Percentiles rank a stretch among this genome's conserved stretches.
Evolutionary conservation across 768 basidiomycete species (phyloP).

Genomic region (Terana coerulea): DNA sequence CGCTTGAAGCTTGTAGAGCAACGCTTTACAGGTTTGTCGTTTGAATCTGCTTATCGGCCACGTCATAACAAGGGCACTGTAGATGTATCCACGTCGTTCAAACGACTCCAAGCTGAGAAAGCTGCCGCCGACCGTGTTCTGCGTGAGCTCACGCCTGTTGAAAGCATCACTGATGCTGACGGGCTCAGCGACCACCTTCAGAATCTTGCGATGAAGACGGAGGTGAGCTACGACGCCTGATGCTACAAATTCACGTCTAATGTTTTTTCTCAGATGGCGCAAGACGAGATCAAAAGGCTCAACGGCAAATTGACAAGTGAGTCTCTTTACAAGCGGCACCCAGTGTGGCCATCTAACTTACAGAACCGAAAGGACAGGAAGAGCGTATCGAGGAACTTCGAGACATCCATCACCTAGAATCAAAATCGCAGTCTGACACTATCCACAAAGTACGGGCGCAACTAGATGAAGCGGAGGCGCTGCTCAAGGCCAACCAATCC

Average conservation of each 20-base stretch:
- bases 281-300: constrained; percentile 77
- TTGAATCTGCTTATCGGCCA: background rate
- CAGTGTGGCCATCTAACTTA: no score
- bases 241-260: background rate
- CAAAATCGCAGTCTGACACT: constrained; percentile 70
- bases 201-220: constrained; percentile 60
- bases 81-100: constrained; percentile 81
- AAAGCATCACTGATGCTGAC: constrained; percentile 58
- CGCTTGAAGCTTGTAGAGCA: constrained; percentile 70
- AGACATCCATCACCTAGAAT: constrained; percentile 79
- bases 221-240: constrained; percentile 44
- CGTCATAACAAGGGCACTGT: background rate
- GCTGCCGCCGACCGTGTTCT: constrained; percentile 64
- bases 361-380: constrained; percentile 64
- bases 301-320: constrained; percentile 69
- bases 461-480: constrained; percentile 64
- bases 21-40: constrained; percentile 60
- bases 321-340: constrained; percentile 21
- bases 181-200: constrained; percentile 72
- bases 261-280: constrained; percentile 44
- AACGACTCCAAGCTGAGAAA: constrained; percentile 71
- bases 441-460: constrained; percentile 69
- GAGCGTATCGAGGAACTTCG: constrained; percentile 80
- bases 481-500: constrained; percentile 55
- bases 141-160: constrained; percentile 65